phyloP scores from a whole-genome alignment of 768 basidiomycete species.

The Royoungia palumana region DNA sequence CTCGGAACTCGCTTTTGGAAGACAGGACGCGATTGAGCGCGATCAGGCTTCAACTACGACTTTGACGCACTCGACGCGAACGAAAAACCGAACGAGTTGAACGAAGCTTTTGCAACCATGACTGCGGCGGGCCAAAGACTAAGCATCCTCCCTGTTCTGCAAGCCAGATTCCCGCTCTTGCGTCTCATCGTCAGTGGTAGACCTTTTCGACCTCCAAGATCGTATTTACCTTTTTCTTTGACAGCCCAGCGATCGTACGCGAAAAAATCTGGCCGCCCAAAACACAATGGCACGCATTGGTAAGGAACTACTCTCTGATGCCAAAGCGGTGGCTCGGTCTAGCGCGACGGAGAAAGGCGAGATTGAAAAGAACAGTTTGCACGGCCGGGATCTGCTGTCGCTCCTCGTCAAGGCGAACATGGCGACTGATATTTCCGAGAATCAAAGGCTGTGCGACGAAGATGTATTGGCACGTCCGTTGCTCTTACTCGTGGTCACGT shows the following conservation, averaged over 20 bases:
- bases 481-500: too few relatives aligned
- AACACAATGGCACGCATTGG: constrained; percentile 50
- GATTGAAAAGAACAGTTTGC: constrained; percentile 33
- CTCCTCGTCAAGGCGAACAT: constrained; percentile 62
- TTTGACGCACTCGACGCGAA: constrained; percentile 32
- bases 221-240: not conserved
- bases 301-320: constrained; percentile 44
- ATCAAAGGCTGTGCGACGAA: constrained; percentile 54
- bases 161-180: constrained; percentile 35
- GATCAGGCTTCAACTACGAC: constrained; percentile 37
- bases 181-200: constrained; percentile 36
- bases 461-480: constrained; percentile 58
- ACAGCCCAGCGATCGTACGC: constrained; percentile 23
- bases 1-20: too few relatives aligned
- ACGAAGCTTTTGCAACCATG: constrained; percentile 33
- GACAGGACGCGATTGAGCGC: too few relatives aligned
- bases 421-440: constrained; percentile 53
- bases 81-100: constrained; percentile 30
- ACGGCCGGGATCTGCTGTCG: constrained; percentile 54
- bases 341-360: constrained; percentile 22
- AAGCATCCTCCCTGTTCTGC: constrained; percentile 31
- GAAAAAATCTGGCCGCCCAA: constrained; percentile 27
- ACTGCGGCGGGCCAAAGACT: constrained; percentile 14
- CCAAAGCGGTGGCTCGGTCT: constrained; percentile 39
- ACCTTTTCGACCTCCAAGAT: not conserved